Base-by-base conservation (phyloP, 768 basidiomycete species). In the Amyloporia xantha region DNA sequence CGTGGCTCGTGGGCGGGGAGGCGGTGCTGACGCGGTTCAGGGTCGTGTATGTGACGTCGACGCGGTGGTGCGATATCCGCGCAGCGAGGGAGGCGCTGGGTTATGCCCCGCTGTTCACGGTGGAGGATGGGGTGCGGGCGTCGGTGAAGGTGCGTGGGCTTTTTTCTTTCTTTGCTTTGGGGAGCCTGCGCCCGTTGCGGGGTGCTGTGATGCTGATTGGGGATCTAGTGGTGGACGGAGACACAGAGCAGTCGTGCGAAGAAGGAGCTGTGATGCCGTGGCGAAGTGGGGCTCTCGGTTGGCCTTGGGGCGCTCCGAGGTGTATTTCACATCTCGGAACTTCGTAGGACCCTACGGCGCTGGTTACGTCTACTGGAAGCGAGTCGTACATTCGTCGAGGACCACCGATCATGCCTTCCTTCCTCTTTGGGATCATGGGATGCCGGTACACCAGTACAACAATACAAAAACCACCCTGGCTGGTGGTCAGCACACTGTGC, bases 31-130 rank as follows among this genome's bases (percentile, higher is more conserved):
- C 73, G 17, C 55, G 62, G 40, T 75, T 68, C 55, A 66, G 72
- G 44, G 69, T 78, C 39, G 60, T 63, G 15, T 72, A 68, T 52
- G 66, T 69, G 42, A 70, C 66, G 23, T 65, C 67, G 42, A 62
- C 69, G 41, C 64, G 76, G 50, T 79, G 71, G 62, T 77, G 74
- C 62, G 74, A 77, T 60, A 74, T 75, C 41, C 74, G 77, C 54
- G 71, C 72, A 64, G 68, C 77, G 4, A 65, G 73, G 50, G 53
- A 71, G 40, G 62, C 77, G 48, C 60, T 41, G 4, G 40, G 24
- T 23, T 41, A 41, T 23, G 40, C 19, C 12, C 40, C 40, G n/a
- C 7, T 3, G 5, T 41, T 12, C 17, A 41, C 9, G 5, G 5
- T 41, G 20, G 17, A 41, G 10, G 40, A 41, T n/a, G 40, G 40